Evolutionary conservation across 1,139 yeast species (phyloP), one percentile per base, ranked within the genome.

Genomic region (Candida glucosophila): DNA sequence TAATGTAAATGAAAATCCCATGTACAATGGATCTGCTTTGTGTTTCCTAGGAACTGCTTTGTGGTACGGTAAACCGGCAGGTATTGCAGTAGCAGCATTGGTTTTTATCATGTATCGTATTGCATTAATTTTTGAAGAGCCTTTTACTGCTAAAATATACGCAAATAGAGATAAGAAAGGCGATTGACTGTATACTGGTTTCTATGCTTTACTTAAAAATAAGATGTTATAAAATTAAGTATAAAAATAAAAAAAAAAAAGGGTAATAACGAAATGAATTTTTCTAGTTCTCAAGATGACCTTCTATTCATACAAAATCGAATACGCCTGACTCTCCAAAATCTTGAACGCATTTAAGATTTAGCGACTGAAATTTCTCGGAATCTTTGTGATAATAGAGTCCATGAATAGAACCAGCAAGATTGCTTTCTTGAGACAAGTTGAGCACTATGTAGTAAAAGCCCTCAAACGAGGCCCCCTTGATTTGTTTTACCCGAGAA

Each of bases 21-120:
- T 90, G 98, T 90, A 90, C 56, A 80, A 81, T 47, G 98, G 98
- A 13, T 81, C 94, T 5, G 72, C 90, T 15, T 60, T 90, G 40
- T 76, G 93, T 30, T 90, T 90, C 63, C 60, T 90, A 48, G 98
- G 95, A 22, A 78, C 93, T 23, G 92, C 94, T 3, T 62, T 90
- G 40, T 81, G 80, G 73, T 77, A 72, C 50, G 96, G 78, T 13
- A 88, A 86, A 52, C 94, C 96, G 19, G 79, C 93, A 1, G 98
- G 98, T 6, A 45, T 90, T 27, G 57, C 73, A 26, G 73, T 86
- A 18, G 64, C 93, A 20, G 62, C 62, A 5, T 62, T 83, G 36
- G 98, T 90, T 6, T 75, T 71, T 46, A 51, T 76, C 29, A 81
- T 88, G 88, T 90, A 90, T 59, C 59, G 67, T 34, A 60, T 90